A percentile compares a stretch with the other conserved stretches of the same genome.
phyloP scores from a whole-genome alignment of 768 basidiomycete species.

The Mycena filopes region DNA sequence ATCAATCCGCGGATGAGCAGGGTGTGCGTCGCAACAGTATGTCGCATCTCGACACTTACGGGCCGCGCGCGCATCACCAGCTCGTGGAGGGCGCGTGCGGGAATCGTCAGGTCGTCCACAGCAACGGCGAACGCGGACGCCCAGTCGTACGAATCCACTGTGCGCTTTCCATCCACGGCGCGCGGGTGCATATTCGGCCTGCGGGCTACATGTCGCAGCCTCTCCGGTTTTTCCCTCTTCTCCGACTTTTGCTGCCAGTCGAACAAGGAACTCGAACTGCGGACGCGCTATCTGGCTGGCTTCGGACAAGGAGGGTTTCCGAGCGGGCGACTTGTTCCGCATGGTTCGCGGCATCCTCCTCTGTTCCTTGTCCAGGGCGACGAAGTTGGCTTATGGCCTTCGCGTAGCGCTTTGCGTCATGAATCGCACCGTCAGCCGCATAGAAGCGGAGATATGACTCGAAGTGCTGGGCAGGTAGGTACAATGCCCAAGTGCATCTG shows the following conservation, averaged over 20 bases:
- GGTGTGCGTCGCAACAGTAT: conserved; percentile 62
- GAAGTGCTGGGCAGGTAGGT: conserved; percentile 54
- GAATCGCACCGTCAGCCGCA: conserved; percentile 54
- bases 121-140: conserved; percentile 59
- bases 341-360: not conserved
- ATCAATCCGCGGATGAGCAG: conserved; percentile 65
- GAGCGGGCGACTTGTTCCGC: conserved; percentile 43
- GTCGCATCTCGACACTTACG: conserved; percentile 41
- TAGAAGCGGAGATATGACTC: conserved; percentile 62
- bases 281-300: conserved; percentile 52
- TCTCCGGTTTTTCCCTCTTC: not conserved
- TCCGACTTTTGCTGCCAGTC: conserved; percentile 37
- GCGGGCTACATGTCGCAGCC: conserved; percentile 9
- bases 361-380: not conserved
- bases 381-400: conserved; percentile 46
- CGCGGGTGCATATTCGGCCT: conserved; percentile 19
- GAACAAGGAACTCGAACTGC: conserved; percentile 60
- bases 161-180: conserved; percentile 36
- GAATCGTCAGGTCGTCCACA: conserved; percentile 49
- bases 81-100: conserved; percentile 46
- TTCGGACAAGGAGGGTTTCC: conserved; percentile 55
- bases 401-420: conserved; percentile 53
- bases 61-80: conserved; percentile 49
- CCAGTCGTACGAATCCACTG: conserved; percentile 57
- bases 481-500: conserved; percentile 53